phyloP scores from a whole-genome alignment of 345 rosid genomes.

The Physaria fendleri region DNA sequence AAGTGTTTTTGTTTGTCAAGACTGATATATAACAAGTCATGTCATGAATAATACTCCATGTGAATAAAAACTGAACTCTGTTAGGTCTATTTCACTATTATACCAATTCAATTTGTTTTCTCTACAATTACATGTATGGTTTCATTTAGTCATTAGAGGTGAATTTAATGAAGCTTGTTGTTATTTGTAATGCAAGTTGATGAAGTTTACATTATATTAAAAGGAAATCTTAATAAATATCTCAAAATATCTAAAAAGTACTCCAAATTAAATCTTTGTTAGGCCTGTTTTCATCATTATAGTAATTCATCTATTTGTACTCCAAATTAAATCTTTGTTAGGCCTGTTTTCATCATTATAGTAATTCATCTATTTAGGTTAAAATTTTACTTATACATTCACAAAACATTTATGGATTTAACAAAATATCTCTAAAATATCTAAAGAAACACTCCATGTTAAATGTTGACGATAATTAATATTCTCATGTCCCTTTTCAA shows the following conservation, averaged over 20 bases:
- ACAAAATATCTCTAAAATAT: slow-evolving; percentile 15
- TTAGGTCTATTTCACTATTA: slow-evolving; percentile 16
- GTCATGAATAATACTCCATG: neutral
- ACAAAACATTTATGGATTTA: neutral
- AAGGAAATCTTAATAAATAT: slow-evolving; percentile 10
- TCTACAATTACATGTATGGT: neutral
- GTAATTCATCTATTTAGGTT: neutral
- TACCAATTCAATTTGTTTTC: neutral
- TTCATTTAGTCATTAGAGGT: neutral
- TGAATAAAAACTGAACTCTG: neutral
- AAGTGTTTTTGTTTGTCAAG: too few relatives aligned
- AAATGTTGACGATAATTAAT: neutral
- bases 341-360: slow-evolving; percentile 13
- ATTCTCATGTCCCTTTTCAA: slow-evolving; percentile 8
- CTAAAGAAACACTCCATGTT: neutral
- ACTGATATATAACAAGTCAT: neutral
- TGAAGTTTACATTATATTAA: too few relatives aligned
- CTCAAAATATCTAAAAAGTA: neutral
- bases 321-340: too few relatives aligned
- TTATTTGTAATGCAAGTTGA: slow-evolving; percentile 17
- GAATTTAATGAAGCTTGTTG: neutral
- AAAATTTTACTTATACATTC: neutral
- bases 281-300: slow-evolving; percentile 15
- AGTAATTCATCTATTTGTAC: neutral
- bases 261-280: too few relatives aligned